Base-by-base conservation (phyloP, 306 rosid species). In the Senna siamea region DNA sequence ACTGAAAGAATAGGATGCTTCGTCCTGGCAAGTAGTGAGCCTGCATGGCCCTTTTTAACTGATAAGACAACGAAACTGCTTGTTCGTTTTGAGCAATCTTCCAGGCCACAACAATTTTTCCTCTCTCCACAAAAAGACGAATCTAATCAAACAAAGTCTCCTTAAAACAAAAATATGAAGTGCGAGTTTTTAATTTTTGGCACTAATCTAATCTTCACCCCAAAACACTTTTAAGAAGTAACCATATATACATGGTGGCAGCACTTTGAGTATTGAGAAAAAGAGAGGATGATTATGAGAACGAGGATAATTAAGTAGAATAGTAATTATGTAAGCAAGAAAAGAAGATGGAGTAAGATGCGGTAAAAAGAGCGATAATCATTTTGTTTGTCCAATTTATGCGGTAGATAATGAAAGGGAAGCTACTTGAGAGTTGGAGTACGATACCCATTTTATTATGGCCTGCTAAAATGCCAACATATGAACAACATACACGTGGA, bases 381-480 rank as follows among this genome's bases (percentile, higher is more conserved):
- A 61, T 23, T n/a, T 51, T 17, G 56, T 51, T 51, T 32, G 23
- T 35, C 62, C 18, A 62, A 41, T 22, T 30, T 73, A 47, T 43
- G 43, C 9, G 52, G 63, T 37, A 20, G 63, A 64, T 41, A 23
- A 65, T 65, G 66, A 41, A 53, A 51, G 65, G 38, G 54, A 52
- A 69, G 54, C 61, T 15, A 40, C 17, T 20, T 54, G 58, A n/a
- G 26, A 54, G 30, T 58, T 43, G 57, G 26, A 18, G n/a, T n/a
- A n/a, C n/a, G n/a, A 53, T 26, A 18, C 28, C 41, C 18, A 76
- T 12, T 64, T 22, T 56, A 51, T 17, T n/a, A 18, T 18, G 66
- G 59, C 73, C 59, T 30, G 66, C 59, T 18, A 26, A 54, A 40
- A 13, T 55, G 17, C 73, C 73, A 43, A 30, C 57, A 65, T 28